Percentiles rank a stretch among this genome's conserved stretches.
Conservation (phyloP, 73 alveolate species). For the Uronychia setigera region DNA sequence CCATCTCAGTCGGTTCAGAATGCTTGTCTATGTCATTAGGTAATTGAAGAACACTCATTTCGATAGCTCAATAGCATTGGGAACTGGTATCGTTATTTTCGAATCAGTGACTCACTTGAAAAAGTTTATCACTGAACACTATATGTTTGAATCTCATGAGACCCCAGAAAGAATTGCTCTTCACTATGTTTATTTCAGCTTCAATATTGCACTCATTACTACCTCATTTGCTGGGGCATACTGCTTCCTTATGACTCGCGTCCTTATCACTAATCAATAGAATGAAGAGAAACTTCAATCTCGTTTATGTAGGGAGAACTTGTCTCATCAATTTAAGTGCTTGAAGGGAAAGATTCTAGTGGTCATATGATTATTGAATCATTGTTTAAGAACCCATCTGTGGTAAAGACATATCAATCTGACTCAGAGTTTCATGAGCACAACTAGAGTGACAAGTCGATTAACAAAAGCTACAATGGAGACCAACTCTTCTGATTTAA, state of each 20-base stretch:
- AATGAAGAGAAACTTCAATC: background rate
- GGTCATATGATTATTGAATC: background rate
- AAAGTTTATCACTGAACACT: background rate
- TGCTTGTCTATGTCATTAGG: background rate
- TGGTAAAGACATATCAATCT: background rate
- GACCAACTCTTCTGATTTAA: no score
- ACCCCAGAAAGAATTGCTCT: background rate
- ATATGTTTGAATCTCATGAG: background rate
- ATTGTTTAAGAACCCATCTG: background rate
- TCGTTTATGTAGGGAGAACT: background rate
- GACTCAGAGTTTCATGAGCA: no score
- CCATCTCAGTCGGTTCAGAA: background rate
- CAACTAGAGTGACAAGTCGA: no score
- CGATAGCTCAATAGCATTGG: background rate
- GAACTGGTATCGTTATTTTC: background rate
- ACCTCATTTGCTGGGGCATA: background rate
- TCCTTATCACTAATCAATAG: background rate
- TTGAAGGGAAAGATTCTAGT: background rate
- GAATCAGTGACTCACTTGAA: background rate
- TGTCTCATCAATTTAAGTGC: background rate
- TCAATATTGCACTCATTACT: background rate
- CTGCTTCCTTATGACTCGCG: background rate
- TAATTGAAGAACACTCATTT: background rate
- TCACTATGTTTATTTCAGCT: background rate
- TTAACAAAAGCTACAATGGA: no score